Conservation (phyloP, 2,329 filamentous ascomycete species). For the Torrubiella hemipterigena region DNA sequence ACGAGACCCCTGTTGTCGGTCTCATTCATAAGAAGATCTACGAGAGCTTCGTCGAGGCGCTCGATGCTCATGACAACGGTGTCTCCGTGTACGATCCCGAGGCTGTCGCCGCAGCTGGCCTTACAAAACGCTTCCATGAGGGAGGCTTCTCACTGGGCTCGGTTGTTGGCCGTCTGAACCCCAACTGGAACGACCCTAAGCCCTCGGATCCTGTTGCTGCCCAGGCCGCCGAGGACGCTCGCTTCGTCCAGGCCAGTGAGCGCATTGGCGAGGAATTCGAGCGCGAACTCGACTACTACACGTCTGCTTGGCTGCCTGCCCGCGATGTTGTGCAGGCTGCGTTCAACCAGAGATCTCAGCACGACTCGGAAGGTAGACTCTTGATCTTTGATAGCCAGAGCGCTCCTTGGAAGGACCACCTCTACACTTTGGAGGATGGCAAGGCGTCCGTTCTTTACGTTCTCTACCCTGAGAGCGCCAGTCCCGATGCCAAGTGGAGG, state of each 20-base stretch:
- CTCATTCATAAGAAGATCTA: constrained; percentile 84
- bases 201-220: constrained; percentile 34
- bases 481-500: constrained; percentile 73
- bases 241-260: constrained; percentile 63
- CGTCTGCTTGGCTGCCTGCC: constrained; percentile 74
- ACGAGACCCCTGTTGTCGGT: constrained; percentile 52
- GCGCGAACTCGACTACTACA: constrained; percentile 65
- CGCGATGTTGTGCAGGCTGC: constrained; percentile 66
- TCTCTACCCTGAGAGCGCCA: constrained; percentile 74
- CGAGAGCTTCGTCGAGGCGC: constrained; percentile 83
- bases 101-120: constrained; percentile 53
- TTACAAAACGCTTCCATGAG: constrained; percentile 74
- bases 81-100: constrained; percentile 70
- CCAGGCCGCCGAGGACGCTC: constrained; percentile 58
- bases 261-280: constrained; percentile 88
- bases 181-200: constrained; percentile 60
- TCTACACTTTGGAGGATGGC: constrained; percentile 71
- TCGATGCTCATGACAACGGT: constrained; percentile 97
- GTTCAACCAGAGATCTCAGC: constrained; percentile 54
- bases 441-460: constrained; percentile 63
- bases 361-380: constrained; percentile 65
- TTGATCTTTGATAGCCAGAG: constrained; percentile 67
- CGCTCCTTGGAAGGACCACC: constrained; percentile 92
- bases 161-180: constrained; percentile 69
- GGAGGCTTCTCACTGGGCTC: constrained; percentile 76